Conservation (phyloP, 2,329 filamentous ascomycete species). For the Fusarium poae region DNA sequence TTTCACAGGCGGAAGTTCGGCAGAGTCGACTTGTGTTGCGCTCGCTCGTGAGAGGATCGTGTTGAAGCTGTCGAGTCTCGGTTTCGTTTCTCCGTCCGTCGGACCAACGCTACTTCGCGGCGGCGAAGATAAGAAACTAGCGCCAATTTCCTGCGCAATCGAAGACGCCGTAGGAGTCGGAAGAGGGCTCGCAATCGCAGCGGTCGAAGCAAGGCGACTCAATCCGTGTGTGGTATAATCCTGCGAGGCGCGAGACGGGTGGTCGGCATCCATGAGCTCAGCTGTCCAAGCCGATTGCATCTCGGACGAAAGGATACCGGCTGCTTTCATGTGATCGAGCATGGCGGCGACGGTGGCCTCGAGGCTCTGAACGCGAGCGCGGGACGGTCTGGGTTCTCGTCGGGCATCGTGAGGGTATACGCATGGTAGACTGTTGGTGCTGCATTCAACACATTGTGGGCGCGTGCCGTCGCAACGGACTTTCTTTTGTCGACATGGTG, state of each 20-base stretch:
- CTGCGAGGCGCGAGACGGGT: constrained; percentile 37
- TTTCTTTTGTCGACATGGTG: constrained; percentile 54
- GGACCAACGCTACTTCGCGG: constrained; percentile 48
- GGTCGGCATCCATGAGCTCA: constrained; percentile 46
- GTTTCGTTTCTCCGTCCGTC: constrained; percentile 46
- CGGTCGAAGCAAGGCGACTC: constrained; percentile 49
- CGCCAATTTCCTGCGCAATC: constrained; percentile 46
- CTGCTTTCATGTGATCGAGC: constrained; percentile 53
- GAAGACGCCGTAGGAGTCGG: constrained; percentile 47
- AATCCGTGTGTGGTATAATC: constrained; percentile 48
- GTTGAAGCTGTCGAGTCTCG: constrained; percentile 44
- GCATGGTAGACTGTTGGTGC: constrained; percentile 47
- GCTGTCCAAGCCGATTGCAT: constrained; percentile 48
- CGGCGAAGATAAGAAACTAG: constrained; percentile 48
- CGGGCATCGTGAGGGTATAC: constrained; percentile 54
- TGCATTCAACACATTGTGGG: constrained; percentile 52
- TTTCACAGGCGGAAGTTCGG: constrained; percentile 40
- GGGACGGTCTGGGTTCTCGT: constrained; percentile 51
- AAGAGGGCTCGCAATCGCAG: constrained; percentile 49
- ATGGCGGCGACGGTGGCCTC: constrained; percentile 50
- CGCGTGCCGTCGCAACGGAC: constrained; percentile 53
- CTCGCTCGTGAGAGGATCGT: constrained; percentile 42
- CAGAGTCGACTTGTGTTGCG: constrained; percentile 24
- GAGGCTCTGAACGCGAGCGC: constrained; percentile 50
- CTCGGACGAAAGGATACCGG: constrained; percentile 48